Conservation (phyloP, 1,284 basidiomycete genomes). For the Phylloporus sp. region DNA sequence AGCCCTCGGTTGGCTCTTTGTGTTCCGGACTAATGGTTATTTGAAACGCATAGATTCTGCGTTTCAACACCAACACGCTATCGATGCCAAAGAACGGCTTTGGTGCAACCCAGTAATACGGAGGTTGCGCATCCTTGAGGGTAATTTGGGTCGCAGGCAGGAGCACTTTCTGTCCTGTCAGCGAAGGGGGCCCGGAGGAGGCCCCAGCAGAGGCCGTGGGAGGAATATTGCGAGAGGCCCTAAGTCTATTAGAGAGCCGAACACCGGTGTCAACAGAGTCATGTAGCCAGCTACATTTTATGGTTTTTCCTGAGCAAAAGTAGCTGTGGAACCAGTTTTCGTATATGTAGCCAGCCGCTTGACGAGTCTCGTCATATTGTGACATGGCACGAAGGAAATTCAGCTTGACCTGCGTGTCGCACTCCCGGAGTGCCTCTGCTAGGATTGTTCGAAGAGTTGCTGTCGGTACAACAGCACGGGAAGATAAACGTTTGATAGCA, state of each 20-base stretch:
- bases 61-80: neutral
- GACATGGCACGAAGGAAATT: neutral
- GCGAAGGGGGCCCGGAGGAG: neutral
- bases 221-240: too few relatives aligned
- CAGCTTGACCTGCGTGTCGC: neutral
- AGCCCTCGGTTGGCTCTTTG: neutral
- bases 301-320: neutral
- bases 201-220: too few relatives aligned
- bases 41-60: neutral
- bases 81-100: neutral
- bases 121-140: neutral
- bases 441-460: neutral
- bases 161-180: too few relatives aligned
- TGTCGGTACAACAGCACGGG: neutral
- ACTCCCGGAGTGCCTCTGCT: neutral
- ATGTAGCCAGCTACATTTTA: neutral
- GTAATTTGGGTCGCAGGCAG: neutral
- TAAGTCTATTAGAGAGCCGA: too few relatives aligned
- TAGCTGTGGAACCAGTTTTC: slow-evolving; percentile 10
- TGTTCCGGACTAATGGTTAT: neutral
- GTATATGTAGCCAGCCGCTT: neutral
- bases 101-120: slow-evolving; percentile 1
- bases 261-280: neutral
- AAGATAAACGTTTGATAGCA: neutral
- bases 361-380: neutral